Evolutionary conservation across 306 rosid species (phyloP), one percentile per base, ranked within the genome.

Genomic region (Ammopiptanthus mongolicus): DNA sequence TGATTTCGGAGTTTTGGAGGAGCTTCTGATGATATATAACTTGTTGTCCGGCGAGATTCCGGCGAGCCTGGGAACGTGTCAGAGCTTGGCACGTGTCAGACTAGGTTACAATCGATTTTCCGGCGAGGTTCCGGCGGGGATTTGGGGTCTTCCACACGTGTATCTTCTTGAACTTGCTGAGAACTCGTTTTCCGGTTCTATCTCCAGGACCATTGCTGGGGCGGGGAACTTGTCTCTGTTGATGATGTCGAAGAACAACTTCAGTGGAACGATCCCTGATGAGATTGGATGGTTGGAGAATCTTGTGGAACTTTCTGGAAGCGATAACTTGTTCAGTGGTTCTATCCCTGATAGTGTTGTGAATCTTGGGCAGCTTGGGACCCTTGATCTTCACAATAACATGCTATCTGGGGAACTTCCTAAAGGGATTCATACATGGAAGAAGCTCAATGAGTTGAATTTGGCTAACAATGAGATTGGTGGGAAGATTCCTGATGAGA

Each of bases 111-210:
- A 95, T 64, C 58, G 85, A 10, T 71, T 92, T 0, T 74, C 91
- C 69, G 99, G 99, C 28, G 87, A 90, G 60, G 90, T 95, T 25
- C 99, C 99, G 50, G 91, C 83, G 2, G 87, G 88, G 5, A 41
- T 95, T 10, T 95, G 99, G 99, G 97, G 97, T 1, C 89, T 92
- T 1, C 92, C 97, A 0, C 87, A 41, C 46, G 96, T 92, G 2
- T 82, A 77, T 37, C 73, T 95, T 0, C 85, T 95, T 3, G 99
- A 95, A 48, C 96, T 95, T 0, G 71, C 73, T 5, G 89, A 86
- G 0, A 95, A 95, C 82, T 51, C 84, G 4, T 82, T 95, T 3
- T 82, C 99, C 0, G 99, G 99, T 14, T 55, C 84, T 8, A 78
- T 95, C 2, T 79, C 91, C 4, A 84, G 55, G 70, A 90, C 93